Conservation (phyloP, 78 protist species). For the Diacronema lutheri region DNA sequence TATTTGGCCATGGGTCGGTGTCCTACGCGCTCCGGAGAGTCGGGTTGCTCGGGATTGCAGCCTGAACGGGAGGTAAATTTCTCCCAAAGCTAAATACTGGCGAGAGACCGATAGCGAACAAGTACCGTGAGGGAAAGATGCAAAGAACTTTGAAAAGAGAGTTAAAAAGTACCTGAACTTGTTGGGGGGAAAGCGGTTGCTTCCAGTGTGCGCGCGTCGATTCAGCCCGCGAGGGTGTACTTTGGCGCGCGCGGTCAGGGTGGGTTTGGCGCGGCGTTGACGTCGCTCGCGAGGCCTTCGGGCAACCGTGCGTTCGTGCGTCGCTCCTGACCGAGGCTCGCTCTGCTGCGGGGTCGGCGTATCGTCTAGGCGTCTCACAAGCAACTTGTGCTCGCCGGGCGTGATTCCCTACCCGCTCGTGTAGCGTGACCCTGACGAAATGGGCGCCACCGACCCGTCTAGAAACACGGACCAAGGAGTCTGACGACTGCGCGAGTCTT, state of each 20-base stretch:
- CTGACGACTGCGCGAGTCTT: conserved; percentile 76
- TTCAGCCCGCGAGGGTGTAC: not conserved
- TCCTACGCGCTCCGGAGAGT: conserved; percentile 45
- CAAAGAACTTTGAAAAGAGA: conserved; percentile 86
- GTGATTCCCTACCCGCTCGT: not conserved
- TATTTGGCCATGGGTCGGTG: not conserved
- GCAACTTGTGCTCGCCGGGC: not conserved
- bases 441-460: conserved; percentile 80
- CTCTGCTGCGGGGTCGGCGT: not conserved
- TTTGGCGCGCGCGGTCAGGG: not conserved
- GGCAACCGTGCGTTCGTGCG: not conserved
- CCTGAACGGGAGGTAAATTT: conserved; percentile 72
- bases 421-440: conserved; percentile 31
- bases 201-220: not conserved
- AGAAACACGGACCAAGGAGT: conserved; percentile 97
- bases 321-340: not conserved
- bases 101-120: conserved; percentile 87
- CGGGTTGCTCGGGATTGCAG: conserved; percentile 83
- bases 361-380: not conserved
- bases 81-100: conserved; percentile 75
- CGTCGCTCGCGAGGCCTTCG: not conserved
- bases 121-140: conserved; percentile 92
- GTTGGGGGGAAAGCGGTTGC: conserved; percentile 6
- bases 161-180: conserved; percentile 67
- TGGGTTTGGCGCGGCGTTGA: not conserved